Evolutionary conservation across 2,329 filamentous ascomycete genomes (phyloP).

Genomic region (Penicillium italicum): DNA sequence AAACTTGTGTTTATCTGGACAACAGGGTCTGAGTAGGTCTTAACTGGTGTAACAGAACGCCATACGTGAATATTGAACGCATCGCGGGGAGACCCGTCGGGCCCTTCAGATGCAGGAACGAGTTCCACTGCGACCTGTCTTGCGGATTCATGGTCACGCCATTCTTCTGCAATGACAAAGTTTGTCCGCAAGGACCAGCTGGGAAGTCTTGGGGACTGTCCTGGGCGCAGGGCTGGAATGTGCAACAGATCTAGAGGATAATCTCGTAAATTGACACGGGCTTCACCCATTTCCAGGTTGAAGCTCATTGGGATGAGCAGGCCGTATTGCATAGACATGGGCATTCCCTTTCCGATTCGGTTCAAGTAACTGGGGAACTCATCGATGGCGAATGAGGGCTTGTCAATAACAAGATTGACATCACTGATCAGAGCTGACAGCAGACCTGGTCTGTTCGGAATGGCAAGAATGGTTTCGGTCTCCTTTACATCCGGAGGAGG

Average conservation of each 20-base stretch:
- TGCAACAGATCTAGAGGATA: conserved; percentile 91
- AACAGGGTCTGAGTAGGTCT: conserved; percentile 89
- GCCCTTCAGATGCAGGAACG: conserved; percentile 63
- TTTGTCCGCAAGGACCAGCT: conserved; percentile 81
- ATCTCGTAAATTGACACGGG: conserved; percentile 78
- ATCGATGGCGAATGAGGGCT: conserved; percentile 81
- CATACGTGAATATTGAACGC: conserved; percentile 82
- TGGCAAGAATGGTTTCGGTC: conserved; percentile 76
- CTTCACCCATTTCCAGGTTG: conserved; percentile 85
- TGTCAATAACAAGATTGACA: conserved; percentile 79
- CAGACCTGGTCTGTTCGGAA: conserved; percentile 79
- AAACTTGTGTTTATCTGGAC: conserved; percentile 91
- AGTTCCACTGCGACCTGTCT: conserved; percentile 79
- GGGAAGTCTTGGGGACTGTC: conserved; percentile 75
- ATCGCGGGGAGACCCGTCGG: conserved; percentile 55
- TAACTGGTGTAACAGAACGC: conserved; percentile 88
- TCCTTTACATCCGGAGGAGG: conserved; percentile 78
- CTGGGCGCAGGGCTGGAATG: conserved; percentile 74
- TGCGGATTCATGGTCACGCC: conserved; percentile 72
- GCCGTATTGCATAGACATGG: conserved; percentile 82
- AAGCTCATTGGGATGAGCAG: conserved; percentile 87
- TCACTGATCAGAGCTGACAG: conserved; percentile 79
- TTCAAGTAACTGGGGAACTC: conserved; percentile 82
- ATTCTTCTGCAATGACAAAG: conserved; percentile 95
- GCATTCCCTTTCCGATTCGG: conserved; percentile 94